Percentiles rank a stretch among this genome's conserved stretches.
phyloP scores from a whole-genome alignment of 106 monocot species.

The Dendrobium nobile region DNA sequence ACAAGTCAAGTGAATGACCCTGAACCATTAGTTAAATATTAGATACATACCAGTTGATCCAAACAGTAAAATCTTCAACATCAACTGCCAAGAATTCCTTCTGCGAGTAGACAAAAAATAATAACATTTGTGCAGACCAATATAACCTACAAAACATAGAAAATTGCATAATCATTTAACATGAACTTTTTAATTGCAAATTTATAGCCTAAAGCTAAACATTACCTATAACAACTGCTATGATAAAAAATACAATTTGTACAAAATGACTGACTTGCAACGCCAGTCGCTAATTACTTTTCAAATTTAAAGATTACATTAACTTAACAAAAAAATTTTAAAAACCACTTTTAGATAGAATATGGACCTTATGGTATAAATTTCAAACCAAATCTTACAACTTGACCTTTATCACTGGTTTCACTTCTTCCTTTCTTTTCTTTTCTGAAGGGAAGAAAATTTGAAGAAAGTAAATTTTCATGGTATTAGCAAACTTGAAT shows the following conservation, averaged over 20 bases:
- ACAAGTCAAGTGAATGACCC: background rate
- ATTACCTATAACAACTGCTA: background rate
- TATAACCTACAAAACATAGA: background rate
- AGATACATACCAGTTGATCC: conserved; percentile 9
- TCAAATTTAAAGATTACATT: background rate
- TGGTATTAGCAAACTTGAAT: background rate
- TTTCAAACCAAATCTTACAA: conserved; percentile 1
- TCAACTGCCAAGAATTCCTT: conserved; percentile 1
- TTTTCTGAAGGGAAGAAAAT: background rate
- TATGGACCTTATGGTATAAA: conserved; percentile 1
- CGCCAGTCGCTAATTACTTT: background rate
- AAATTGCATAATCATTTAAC: background rate
- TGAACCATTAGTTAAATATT: background rate
- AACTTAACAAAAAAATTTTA: background rate
- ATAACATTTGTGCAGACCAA: background rate
- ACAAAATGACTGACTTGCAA: background rate
- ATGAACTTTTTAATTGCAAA: background rate
- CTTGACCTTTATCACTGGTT: background rate
- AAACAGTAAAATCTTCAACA: conserved; percentile 6
- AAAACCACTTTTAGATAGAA: background rate
- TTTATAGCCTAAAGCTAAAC: background rate
- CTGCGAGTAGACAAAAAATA: background rate
- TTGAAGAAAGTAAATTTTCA: background rate
- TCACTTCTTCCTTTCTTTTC: background rate
- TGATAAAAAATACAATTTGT: background rate